phyloP scores from a whole-genome alignment of 163 green algal species.

The Volvox carteri region DNA sequence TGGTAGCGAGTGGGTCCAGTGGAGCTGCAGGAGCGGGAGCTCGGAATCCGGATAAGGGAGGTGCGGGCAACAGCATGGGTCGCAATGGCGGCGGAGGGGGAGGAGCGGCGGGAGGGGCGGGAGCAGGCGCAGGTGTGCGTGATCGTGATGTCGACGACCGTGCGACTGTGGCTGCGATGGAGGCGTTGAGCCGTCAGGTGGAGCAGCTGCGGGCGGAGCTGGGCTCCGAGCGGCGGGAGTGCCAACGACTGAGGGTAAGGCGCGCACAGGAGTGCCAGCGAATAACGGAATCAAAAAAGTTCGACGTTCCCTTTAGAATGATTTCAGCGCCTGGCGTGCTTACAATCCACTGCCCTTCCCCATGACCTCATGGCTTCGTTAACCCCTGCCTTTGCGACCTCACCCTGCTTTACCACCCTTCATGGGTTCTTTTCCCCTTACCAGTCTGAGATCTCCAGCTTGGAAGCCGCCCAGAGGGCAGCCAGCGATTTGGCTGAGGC shows the following conservation, averaged over 20 bases:
- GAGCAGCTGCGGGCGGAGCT: constrained; percentile 56
- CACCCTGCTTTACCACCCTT: too few relatives aligned
- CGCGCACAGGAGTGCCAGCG: too few relatives aligned
- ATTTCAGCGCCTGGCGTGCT: too few relatives aligned
- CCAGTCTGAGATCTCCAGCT: constrained; percentile 26
- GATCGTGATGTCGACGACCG: neutral
- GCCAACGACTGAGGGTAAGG: constrained; percentile 30
- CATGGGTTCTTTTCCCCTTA: neutral
- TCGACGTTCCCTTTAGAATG: too few relatives aligned
- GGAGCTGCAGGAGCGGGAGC: neutral
- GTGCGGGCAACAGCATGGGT: neutral
- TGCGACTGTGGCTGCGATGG: constrained; percentile 11
- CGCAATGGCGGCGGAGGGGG: neutral
- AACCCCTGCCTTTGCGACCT: too few relatives aligned
- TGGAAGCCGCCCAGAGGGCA: constrained; percentile 20
- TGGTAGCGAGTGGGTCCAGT: neutral
- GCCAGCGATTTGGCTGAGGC: constrained; percentile 8
- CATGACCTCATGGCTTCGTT: too few relatives aligned
- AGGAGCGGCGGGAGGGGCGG: neutral
- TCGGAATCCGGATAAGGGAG: neutral
- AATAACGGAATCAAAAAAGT: too few relatives aligned
- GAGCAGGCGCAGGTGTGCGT: neutral
- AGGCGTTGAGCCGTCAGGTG: constrained; percentile 39
- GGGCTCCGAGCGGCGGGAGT: constrained; percentile 45
- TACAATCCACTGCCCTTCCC: too few relatives aligned